Percentiles rank a stretch among this genome's conserved stretches.
Conservation (phyloP, 2,329 filamentous ascomycete genomes). For the Gaeumannomyces sp. region DNA sequence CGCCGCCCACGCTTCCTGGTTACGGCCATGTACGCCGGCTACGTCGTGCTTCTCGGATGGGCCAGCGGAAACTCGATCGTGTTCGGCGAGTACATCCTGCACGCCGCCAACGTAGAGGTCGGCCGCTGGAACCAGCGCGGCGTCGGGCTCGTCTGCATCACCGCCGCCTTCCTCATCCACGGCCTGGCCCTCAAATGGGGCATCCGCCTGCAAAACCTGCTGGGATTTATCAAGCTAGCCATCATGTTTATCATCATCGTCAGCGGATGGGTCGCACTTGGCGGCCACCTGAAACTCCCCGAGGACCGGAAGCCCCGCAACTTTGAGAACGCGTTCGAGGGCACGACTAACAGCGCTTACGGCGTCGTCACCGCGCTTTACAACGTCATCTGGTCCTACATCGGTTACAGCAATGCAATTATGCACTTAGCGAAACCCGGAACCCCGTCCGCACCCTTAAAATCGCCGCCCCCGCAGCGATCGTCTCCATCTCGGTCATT, state of each 20-base stretch:
- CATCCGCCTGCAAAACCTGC: slow-evolving; percentile 58
- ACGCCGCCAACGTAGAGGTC: slow-evolving; percentile 57
- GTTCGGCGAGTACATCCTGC: slow-evolving; percentile 64
- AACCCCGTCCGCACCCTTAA: slow-evolving; percentile 60
- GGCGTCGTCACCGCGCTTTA: slow-evolving; percentile 64
- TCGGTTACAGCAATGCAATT: slow-evolving; percentile 64
- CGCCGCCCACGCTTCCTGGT: slow-evolving; percentile 53
- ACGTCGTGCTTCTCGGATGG: slow-evolving; percentile 59
- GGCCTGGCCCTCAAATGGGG: slow-evolving; percentile 59
- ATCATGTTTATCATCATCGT: slow-evolving; percentile 61
- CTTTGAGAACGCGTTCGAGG: slow-evolving; percentile 57
- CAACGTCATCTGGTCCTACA: slow-evolving; percentile 66
- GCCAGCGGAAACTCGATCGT: slow-evolving; percentile 62
- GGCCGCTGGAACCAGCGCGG: slow-evolving; percentile 62
- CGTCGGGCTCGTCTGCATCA: slow-evolving; percentile 61
- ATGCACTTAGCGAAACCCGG: slow-evolving; percentile 58
- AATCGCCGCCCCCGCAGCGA: slow-evolving; percentile 56
- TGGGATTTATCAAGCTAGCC: slow-evolving; percentile 60
- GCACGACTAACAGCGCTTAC: slow-evolving; percentile 60
- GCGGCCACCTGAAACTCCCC: slow-evolving; percentile 49
- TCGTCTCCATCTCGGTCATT: slow-evolving; percentile 50
- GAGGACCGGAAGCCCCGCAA: slow-evolving; percentile 50
- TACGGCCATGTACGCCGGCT: slow-evolving; percentile 54
- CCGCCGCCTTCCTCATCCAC: slow-evolving; percentile 59
- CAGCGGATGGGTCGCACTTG: slow-evolving; percentile 55